phyloP scores from a whole-genome alignment of 495 filamentous ascomycete genomes.

The Tuber brumale region DNA sequence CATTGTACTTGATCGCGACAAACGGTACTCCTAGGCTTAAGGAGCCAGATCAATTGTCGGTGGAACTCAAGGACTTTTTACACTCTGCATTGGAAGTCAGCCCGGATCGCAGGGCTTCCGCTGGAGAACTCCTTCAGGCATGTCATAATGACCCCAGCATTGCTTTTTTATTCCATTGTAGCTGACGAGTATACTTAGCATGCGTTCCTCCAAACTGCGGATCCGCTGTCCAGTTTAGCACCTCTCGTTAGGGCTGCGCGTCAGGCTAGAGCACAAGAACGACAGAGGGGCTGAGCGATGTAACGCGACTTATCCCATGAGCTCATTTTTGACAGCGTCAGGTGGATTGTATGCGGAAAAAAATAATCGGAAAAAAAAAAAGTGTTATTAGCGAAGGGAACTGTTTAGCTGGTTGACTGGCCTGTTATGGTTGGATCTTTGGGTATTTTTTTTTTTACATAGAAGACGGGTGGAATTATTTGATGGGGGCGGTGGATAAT shows the following conservation, averaged over 20 bases:
- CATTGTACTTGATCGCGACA: slow-evolving; percentile 92
- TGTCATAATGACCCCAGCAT: slow-evolving; percentile 38
- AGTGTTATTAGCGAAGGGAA: neutral
- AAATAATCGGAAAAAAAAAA: slow-evolving; percentile 2
- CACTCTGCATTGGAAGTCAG: slow-evolving; percentile 88
- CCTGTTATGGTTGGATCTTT: neutral
- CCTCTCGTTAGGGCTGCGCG: slow-evolving; percentile 84
- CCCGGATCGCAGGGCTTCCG: slow-evolving; percentile 90
- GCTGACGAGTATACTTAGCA: slow-evolving; percentile 57
- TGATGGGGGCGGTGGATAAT: neutral
- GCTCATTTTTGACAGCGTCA: slow-evolving; percentile 4
- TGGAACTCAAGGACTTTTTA: slow-evolving; percentile 81
- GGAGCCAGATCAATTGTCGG: slow-evolving; percentile 74
- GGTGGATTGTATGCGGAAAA: slow-evolving; percentile 1
- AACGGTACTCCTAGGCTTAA: slow-evolving; percentile 95
- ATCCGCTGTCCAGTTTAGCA: slow-evolving; percentile 66
- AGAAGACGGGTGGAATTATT: slow-evolving; percentile 1
- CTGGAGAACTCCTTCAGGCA: slow-evolving; percentile 86
- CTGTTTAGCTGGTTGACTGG: neutral
- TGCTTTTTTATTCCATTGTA: neutral
- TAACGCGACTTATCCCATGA: neutral
- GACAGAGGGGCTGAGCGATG: slow-evolving; percentile 43
- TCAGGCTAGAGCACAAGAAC: slow-evolving; percentile 74
- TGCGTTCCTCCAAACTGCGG: slow-evolving; percentile 72
- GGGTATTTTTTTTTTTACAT: slow-evolving; percentile 1